Conservation (phyloP, 164 flowering plant species). For the Berberis vulgaris region DNA sequence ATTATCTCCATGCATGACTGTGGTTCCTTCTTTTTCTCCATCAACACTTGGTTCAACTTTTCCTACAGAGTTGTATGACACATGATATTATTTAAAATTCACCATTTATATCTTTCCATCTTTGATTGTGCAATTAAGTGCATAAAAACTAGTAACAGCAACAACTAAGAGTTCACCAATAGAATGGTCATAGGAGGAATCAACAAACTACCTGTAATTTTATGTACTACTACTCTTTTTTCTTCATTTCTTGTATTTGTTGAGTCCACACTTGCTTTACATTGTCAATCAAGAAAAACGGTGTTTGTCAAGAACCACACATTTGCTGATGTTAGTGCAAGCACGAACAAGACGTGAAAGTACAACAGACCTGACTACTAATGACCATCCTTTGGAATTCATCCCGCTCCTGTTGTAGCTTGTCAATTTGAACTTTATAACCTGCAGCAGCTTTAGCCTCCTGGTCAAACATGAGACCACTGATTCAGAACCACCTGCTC, state of each 20-base stretch:
- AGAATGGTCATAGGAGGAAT: background rate
- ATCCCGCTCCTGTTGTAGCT: slow-evolving; percentile 92
- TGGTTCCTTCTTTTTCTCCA: slow-evolving; percentile 99
- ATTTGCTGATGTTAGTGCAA: background rate
- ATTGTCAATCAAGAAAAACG: background rate
- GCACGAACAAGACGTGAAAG: background rate
- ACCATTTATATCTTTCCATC: background rate
- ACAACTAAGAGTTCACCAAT: background rate
- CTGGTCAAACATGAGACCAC: slow-evolving; percentile 23
- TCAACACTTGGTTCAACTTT: slow-evolving; percentile 84
- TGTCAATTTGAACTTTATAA: slow-evolving; percentile 83
- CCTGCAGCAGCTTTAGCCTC: slow-evolving; percentile 91
- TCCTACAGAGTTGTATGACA: slow-evolving; percentile 40
- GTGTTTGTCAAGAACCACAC: background rate
- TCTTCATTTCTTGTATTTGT: slow-evolving; percentile 96
- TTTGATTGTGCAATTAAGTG: too few species aligned
- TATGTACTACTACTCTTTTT: slow-evolving; percentile 90
- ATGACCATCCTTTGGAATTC: slow-evolving; percentile 98
- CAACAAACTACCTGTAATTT: slow-evolving; percentile 65
- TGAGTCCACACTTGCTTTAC: slow-evolving; percentile 93
- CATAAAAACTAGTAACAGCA: too few species aligned
- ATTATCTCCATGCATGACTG: slow-evolving; percentile 98
- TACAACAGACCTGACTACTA: slow-evolving; percentile 77
- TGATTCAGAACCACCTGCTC: too few species aligned
- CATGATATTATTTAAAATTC: background rate